Percentiles rank a stretch among this genome's conserved stretches.
phyloP scores from a whole-genome alignment of 352 stramenopile species.

The Globisporangium viniferum region DNA sequence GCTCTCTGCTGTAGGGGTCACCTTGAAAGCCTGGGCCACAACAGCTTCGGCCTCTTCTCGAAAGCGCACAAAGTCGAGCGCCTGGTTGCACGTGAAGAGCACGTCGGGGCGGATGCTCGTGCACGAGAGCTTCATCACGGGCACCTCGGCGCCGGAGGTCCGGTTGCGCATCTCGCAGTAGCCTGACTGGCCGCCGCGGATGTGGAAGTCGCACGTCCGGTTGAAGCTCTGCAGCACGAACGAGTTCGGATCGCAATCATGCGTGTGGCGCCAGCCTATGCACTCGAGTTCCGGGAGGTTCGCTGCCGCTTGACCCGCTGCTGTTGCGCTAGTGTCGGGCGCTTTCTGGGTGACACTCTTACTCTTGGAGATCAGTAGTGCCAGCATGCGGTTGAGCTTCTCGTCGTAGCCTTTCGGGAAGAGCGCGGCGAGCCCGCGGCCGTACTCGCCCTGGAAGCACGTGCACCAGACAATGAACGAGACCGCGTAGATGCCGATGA shows the following conservation, averaged over 20 bases:
- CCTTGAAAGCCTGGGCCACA: not conserved
- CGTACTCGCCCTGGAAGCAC: slow-evolving; percentile 8
- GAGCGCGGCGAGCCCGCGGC: slow-evolving; percentile 5
- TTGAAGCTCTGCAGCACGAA: slow-evolving; percentile 27
- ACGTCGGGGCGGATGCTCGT: slow-evolving; percentile 30
- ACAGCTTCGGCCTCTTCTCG: slow-evolving; percentile 8
- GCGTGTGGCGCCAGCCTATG: slow-evolving; percentile 47
- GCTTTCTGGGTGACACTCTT: not conserved
- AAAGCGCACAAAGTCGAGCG: slow-evolving; percentile 42
- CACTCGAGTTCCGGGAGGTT: slow-evolving; percentile 25
- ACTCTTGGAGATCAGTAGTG: not conserved
- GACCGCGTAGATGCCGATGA: slow-evolving; percentile 19
- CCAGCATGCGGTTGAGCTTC: slow-evolving; percentile 20
- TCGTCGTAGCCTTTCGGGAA: slow-evolving; percentile 16
- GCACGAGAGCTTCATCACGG: slow-evolving; percentile 38
- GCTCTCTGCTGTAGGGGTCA: not conserved
- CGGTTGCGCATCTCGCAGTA: slow-evolving; percentile 51
- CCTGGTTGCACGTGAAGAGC: slow-evolving; percentile 40
- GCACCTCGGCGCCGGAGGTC: slow-evolving; percentile 28
- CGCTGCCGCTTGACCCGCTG: not conserved
- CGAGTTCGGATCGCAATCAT: slow-evolving; percentile 32
- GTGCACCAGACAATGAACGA: slow-evolving; percentile 20
- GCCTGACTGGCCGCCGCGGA: slow-evolving; percentile 34
- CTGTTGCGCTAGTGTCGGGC: not conserved
- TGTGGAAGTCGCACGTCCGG: slow-evolving; percentile 35